Conservation (phyloP, 108 stramenopile species). For the Bacterosira constricta region DNA sequence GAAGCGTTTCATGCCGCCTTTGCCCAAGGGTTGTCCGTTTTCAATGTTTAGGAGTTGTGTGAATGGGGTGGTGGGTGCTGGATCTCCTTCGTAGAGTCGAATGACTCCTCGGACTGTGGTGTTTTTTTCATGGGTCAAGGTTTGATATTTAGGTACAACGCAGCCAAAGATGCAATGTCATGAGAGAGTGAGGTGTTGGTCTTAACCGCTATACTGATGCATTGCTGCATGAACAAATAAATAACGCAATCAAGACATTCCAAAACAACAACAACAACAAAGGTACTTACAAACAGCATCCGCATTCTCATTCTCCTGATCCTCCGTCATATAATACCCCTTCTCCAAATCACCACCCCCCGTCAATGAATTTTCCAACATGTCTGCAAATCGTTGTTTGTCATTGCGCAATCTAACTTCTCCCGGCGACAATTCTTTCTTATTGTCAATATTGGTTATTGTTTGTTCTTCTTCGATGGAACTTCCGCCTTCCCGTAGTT, state of each 20-base stretch:
- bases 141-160: no score
- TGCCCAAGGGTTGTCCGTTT: constrained; percentile 62
- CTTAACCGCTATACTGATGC: no score
- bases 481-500: constrained; percentile 40
- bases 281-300: constrained; percentile 55
- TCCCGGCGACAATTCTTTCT: constrained; percentile 45
- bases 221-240: background rate
- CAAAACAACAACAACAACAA: background rate
- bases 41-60: constrained; percentile 57
- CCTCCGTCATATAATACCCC: constrained; percentile 57
- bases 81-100: constrained; percentile 81
- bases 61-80: constrained; percentile 72
- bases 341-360: constrained; percentile 39
- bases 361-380: constrained; percentile 53
- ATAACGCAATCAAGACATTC: background rate
- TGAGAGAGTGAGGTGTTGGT: no score
- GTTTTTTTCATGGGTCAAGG: background rate
- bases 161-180: no score
- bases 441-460: background rate
- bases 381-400: constrained; percentile 69
- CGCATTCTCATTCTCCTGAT: constrained; percentile 83
- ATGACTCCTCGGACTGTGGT: constrained; percentile 46
- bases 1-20: constrained; percentile 43
- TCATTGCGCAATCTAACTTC: constrained; percentile 83
- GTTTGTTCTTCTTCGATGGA: background rate